Conservation (phyloP, 768 basidiomycete species). For the Mycena belliarum region DNA sequence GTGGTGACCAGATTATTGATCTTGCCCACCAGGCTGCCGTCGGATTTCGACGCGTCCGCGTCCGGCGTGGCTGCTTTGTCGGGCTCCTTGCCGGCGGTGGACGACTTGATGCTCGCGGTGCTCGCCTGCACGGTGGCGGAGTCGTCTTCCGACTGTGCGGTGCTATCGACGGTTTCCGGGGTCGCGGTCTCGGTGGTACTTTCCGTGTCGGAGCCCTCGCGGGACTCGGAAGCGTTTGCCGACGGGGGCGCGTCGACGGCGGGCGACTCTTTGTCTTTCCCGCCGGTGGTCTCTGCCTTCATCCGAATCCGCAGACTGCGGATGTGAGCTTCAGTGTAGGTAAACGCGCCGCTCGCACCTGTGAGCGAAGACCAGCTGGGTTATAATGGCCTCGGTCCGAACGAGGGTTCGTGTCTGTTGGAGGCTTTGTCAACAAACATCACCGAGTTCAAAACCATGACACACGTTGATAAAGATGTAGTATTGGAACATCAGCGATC, state of each 20-base stretch:
- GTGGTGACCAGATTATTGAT: conserved; percentile 78
- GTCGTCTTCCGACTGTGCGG: background rate
- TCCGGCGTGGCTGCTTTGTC: background rate
- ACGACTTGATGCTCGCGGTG: conserved; percentile 29
- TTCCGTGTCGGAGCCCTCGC: background rate
- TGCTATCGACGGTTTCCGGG: background rate
- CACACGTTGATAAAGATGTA: conserved; percentile 46
- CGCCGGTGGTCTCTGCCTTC: conserved; percentile 44
- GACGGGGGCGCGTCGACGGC: background rate
- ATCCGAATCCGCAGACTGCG: conserved; percentile 57
- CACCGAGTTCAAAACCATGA: conserved; percentile 34
- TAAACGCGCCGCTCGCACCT: conserved; percentile 12
- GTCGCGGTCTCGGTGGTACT: background rate
- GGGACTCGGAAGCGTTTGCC: background rate
- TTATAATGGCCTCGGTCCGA: conserved; percentile 48
- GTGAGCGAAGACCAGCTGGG: conserved; percentile 46
- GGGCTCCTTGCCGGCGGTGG: background rate
- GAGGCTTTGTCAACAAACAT: background rate
- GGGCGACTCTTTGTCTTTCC: background rate
- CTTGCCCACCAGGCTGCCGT: conserved; percentile 60
- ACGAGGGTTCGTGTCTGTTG: conserved; percentile 48
- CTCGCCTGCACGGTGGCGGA: conserved; percentile 9
- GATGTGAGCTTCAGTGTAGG: background rate
- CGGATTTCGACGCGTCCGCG: conserved; percentile 11
- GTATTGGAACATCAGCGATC: conserved; percentile 49